Base-by-base conservation (phyloP, 306 rosid genomes). In the Casuarina glauca region DNA sequence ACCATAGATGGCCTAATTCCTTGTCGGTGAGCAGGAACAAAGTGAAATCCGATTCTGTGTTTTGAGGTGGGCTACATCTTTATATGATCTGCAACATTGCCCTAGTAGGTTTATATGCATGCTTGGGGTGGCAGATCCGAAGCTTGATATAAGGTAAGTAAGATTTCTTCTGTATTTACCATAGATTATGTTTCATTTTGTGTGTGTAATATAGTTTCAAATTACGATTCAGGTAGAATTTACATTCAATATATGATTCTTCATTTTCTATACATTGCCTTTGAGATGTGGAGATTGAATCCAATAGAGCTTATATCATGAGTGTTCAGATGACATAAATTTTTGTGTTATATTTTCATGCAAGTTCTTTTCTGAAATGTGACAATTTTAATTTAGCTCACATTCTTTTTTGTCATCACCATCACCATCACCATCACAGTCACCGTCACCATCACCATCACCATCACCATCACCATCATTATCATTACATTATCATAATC, bases 21-120 rank as follows among this genome's bases (percentile, higher is more conserved):
- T 73, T 77, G 81, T 73, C 85, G 62, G 51, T 86, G 80, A 54
- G 87, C 74, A 94, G 98, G 97, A 89, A 78, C 92, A 92, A 92
- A 85, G 92, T 83, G 98, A 94, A 89, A 93, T 90, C 63, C 83
- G 98, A 66, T 92, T 87, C 74, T 94, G 97, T 76, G 91, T 93
- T 74, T 80, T 92, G 48, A 90, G 98, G 86, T 94, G 98, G 98
- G 95, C 96, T 16, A 94, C 93, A 67, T 84, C 86, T 48, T 83
- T 94, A 88, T 94, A 88, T 88, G 92, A 87, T 78, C 81, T 87
- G 79, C 93, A 89, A 70, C 93, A 94, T 74, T 94, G 97, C 81
- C 95, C 98, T 26, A 94, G 97, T 82, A 95, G 97, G 70, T 94
- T 77, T 86, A 85, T 92, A 70, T 94, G 97, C 82, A 89, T 94